Percentiles rank a stretch among this genome's conserved stretches.
Evolutionary conservation across 2,329 filamentous ascomycete species (phyloP).

Genomic region (Penicillium palitans): DNA sequence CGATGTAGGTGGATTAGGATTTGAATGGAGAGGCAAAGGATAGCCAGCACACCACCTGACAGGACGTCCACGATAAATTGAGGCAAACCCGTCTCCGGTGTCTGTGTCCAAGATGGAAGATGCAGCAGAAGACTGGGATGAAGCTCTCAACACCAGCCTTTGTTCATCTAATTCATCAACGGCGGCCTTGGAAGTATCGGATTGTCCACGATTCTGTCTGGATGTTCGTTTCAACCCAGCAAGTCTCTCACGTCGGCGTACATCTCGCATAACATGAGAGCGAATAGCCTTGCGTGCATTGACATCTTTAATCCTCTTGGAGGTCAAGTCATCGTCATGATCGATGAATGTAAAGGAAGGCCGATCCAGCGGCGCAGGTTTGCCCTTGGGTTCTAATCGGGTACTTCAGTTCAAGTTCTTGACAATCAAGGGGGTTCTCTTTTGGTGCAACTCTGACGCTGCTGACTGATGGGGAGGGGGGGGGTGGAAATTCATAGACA

Average conservation of each 20-base stretch:
- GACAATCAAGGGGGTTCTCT: background rate
- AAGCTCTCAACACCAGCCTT: slow-evolving; percentile 15
- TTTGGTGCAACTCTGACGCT: background rate
- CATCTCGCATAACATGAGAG: slow-evolving; percentile 47
- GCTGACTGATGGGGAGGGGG: background rate
- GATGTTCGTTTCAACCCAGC: slow-evolving; percentile 40
- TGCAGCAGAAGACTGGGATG: slow-evolving; percentile 15
- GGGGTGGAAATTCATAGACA: slow-evolving; percentile 1
- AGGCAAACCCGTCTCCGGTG: background rate
- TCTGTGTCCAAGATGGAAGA: slow-evolving; percentile 7
- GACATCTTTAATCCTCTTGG: slow-evolving; percentile 41
- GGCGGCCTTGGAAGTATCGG: slow-evolving; percentile 7
- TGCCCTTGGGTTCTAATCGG: slow-evolving; percentile 23
- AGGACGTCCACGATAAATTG: slow-evolving; percentile 17
- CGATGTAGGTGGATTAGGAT: slow-evolving; percentile 23
- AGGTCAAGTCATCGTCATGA: slow-evolving; percentile 42
- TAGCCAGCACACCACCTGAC: slow-evolving; percentile 21
- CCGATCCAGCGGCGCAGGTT: slow-evolving; percentile 26
- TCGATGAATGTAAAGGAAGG: slow-evolving; percentile 45
- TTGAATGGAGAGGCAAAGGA: slow-evolving; percentile 17
- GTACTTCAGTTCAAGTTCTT: slow-evolving; percentile 1
- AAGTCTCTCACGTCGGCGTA: slow-evolving; percentile 43
- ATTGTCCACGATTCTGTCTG: slow-evolving; percentile 24
- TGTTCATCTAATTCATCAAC: slow-evolving; percentile 14
- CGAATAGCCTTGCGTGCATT: slow-evolving; percentile 44